Evolutionary conservation across 352 stramenopile genomes (phyloP).

Genomic region (Phytopythium sindhum): DNA sequence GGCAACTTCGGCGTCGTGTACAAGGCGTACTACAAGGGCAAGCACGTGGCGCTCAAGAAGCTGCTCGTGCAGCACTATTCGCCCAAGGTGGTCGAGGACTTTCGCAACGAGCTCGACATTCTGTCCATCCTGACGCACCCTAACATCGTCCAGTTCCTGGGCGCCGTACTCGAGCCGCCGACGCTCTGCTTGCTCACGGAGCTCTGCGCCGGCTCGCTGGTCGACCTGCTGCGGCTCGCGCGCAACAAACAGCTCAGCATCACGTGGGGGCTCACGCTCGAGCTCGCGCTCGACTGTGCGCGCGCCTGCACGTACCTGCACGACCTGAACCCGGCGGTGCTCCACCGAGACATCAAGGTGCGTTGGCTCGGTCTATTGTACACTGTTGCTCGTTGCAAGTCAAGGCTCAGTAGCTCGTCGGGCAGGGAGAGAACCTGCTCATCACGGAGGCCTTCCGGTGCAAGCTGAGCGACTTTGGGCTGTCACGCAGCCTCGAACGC

Average conservation of each 20-base stretch:
- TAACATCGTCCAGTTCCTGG: conserved; percentile 83
- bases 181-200: conserved; percentile 76
- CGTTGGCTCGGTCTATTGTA: neutral
- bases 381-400: neutral
- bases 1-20: conserved; percentile 81
- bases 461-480: conserved; percentile 75
- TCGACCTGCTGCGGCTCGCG: conserved; percentile 65
- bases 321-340: conserved; percentile 48
- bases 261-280: conserved; percentile 69
- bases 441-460: conserved; percentile 68
- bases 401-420: neutral
- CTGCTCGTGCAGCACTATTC: conserved; percentile 53
- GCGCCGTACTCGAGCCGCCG: conserved; percentile 58
- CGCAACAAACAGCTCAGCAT: conserved; percentile 64
- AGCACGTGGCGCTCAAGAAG: conserved; percentile 67
- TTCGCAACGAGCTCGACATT: conserved; percentile 83
- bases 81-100: conserved; percentile 60
- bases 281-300: conserved; percentile 66
- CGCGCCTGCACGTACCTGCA: conserved; percentile 67
- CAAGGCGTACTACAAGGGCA: conserved; percentile 73
- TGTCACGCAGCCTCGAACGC: conserved; percentile 63
- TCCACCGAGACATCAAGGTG: conserved; percentile 77
- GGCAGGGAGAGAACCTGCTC: conserved; percentile 63
- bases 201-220: conserved; percentile 63
- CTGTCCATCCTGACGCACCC: conserved; percentile 72